phyloP scores from a whole-genome alignment of 2,329 filamentous ascomycete genomes.

The Verticillium alfalfae region DNA sequence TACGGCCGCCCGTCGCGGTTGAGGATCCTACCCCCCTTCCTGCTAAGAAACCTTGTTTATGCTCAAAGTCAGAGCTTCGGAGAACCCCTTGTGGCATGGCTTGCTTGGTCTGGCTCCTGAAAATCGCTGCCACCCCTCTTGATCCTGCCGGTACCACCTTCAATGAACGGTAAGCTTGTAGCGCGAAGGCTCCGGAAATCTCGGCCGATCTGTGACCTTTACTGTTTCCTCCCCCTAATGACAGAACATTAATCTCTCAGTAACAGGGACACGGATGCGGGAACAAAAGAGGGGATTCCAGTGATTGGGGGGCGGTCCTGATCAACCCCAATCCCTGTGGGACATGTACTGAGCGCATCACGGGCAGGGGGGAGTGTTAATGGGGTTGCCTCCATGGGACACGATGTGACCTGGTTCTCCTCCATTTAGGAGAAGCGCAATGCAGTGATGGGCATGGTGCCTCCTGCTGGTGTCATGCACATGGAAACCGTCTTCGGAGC shows the following conservation, averaged over 20 bases:
- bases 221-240: background rate
- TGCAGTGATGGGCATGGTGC: background rate
- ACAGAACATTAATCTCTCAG: background rate
- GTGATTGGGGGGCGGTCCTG: background rate
- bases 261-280: background rate
- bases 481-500: background rate
- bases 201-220: background rate
- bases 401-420: background rate
- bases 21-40: background rate
- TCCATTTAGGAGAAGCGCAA: background rate
- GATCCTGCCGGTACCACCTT: no score
- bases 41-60: background rate
- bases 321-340: background rate
- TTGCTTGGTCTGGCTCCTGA: background rate
- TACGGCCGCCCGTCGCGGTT: background rate
- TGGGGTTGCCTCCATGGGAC: background rate
- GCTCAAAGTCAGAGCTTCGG: background rate
- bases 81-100: background rate
- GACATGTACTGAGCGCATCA: background rate
- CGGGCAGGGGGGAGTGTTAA: background rate
- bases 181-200: background rate
- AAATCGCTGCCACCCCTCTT: background rate
- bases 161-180: background rate
- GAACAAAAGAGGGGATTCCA: background rate
- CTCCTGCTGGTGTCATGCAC: background rate